Percentiles rank a stretch among this genome's conserved stretches.
These are phyloP conservation scores for Penicillium roqueforti DNA, from an alignment of 495 filamentous ascomycete species.

Conservation along the genomic window DNA sequence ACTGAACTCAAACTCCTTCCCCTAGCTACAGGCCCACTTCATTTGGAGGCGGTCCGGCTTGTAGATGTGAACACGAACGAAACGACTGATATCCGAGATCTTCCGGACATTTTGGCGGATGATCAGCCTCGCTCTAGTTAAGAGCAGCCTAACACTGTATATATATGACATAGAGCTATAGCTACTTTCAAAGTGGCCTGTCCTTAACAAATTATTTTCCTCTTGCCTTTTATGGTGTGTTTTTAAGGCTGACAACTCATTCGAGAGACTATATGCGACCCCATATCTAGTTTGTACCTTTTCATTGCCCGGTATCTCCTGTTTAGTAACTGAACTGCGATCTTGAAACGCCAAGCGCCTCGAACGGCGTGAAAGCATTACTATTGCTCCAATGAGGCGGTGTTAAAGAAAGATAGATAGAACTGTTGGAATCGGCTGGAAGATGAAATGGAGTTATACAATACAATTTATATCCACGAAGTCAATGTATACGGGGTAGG, in stretches of 20 bases:
- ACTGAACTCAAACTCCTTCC: slow-evolving; percentile 77
- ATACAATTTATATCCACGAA: neutral
- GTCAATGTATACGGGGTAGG: neutral
- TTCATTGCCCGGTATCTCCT: no score
- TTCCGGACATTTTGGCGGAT: slow-evolving; percentile 67
- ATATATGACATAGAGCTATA: slow-evolving; percentile 1
- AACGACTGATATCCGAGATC: slow-evolving; percentile 73
- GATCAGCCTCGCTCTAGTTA: slow-evolving; percentile 25
- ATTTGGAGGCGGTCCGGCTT: slow-evolving; percentile 75
- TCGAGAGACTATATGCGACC: no score
- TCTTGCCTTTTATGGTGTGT: neutral
- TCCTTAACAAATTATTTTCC: neutral
- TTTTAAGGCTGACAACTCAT: no score
- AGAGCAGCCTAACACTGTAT: neutral
- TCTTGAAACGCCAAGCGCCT: no score
- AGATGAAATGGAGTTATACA: neutral
- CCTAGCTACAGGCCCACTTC: slow-evolving; percentile 67
- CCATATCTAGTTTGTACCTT: no score
- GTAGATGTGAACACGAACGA: slow-evolving; percentile 79
- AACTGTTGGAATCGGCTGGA: neutral
- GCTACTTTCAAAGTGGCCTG: neutral
- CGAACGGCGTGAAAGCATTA: no score
- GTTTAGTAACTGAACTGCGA: no score
- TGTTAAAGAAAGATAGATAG: neutral
- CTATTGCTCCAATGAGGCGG: neutral